Conservation (phyloP, 1,284 basidiomycete genomes). For the Hymenochaete sp. region DNA sequence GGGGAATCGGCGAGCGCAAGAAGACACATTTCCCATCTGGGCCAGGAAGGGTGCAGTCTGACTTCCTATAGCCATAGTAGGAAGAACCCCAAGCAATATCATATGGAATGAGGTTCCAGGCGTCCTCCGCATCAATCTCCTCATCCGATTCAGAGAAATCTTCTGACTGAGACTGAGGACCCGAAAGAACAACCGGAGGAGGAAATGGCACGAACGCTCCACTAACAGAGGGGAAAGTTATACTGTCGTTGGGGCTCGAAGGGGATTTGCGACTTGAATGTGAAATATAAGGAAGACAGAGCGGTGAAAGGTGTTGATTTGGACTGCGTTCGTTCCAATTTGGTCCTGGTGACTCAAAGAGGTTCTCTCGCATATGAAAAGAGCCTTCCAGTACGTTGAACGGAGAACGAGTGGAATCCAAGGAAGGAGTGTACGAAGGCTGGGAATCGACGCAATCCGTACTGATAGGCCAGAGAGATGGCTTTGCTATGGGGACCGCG, state of each 20-base stretch:
- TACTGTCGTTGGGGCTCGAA: too few species aligned
- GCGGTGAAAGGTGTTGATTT: neutral
- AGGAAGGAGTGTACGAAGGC: too few species aligned
- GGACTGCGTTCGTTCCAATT: neutral
- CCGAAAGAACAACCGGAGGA: neutral
- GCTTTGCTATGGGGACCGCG: too few species aligned
- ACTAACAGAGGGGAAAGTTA: too few species aligned
- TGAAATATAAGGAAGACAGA: conserved; percentile 8
- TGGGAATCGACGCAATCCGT: too few species aligned
- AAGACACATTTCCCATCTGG: conserved; percentile 35
- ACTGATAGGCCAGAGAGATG: too few species aligned
- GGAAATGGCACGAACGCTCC: too few species aligned
- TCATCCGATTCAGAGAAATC: conserved; percentile 9
- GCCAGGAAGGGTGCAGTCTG: conserved; percentile 32
- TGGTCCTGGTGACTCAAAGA: too few species aligned
- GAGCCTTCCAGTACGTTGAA: too few species aligned
- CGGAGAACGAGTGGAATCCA: too few species aligned
- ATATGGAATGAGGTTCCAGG: conserved; percentile 36
- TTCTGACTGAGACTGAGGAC: conserved; percentile 8
- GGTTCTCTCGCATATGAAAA: too few species aligned
- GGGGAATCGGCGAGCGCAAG: conserved; percentile 34
- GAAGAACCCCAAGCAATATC: conserved; percentile 35
- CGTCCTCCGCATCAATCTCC: conserved; percentile 25
- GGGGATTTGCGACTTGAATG: conserved; percentile 7
- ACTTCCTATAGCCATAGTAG: conserved; percentile 30